Evolutionary conservation across 192 early-diverging fungal species (phyloP), one percentile per base, ranked within the genome.

Genomic region (Oehlia diaphana): DNA sequence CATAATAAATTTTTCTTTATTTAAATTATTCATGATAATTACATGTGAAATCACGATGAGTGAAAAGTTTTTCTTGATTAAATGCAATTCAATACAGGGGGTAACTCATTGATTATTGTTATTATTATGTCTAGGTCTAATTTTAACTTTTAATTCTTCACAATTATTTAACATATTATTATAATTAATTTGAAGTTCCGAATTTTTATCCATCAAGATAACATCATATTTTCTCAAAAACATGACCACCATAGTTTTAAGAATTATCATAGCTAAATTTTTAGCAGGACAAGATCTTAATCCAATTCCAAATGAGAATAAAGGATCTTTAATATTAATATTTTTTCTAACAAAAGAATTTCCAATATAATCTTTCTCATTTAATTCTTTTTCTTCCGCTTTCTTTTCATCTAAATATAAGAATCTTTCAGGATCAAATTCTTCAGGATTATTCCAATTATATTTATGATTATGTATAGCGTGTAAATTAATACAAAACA

Each of bases 391-490:
- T 58, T 58, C 53, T 14, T 58, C 50, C 50, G 9, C 50, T 14
- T 53, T 16, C 14, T 53, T 58, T 58, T 58, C 42, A 1, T 44
- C 72, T n/a, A 31, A 53, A 19, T 58, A 28, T 33, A 77, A 47
- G 42, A 63, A 77, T 28, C 76, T 49, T 44, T 77, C 76, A 9
- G 76, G 76, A 49, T 66, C 19, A 31, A 77, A 77, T 26, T 65
- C 44, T 26, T 77, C 39, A 19, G 76, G 76, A 62, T 77, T 44
- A n/a, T 63, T 13, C 63, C 63, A 77, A 31, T 65, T 13, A 31
- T 21, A 33, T 62, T 26, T 6, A 31, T 66, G 35, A 12, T 16
- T n/a, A 12, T 65, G 61, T 62, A 77, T 42, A n/a, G 35, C 63
- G 3, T 66, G 33, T 9, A 77, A 37, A 65, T 77, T 77, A 6